Percentiles rank a stretch among this genome's conserved stretches.
phyloP scores from a whole-genome alignment of 495 filamentous ascomycete species.

The Tuber umbilicatum region DNA sequence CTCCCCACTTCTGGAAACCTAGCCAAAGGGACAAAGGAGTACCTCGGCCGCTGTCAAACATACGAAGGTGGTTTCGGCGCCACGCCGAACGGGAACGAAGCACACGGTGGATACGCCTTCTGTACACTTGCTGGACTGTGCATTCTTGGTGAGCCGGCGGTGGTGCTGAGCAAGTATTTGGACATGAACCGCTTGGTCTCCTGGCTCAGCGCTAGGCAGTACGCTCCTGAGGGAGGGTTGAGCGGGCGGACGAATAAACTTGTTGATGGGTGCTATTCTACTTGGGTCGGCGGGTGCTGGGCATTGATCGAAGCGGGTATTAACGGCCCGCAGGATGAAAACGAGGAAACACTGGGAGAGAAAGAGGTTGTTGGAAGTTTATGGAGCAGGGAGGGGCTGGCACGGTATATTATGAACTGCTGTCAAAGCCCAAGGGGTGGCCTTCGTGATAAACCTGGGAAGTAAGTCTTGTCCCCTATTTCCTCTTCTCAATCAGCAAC shows the following conservation, averaged over 20 bases:
- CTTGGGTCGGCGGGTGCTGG: constrained; percentile 95
- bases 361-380: constrained; percentile 48
- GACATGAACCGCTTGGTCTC: constrained; percentile 68
- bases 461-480: constrained; percentile 52
- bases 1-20: constrained; percentile 60
- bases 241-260: constrained; percentile 95
- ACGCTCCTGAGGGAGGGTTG: constrained; percentile 85
- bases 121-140: constrained; percentile 82
- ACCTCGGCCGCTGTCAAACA: constrained; percentile 79
- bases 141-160: constrained; percentile 69
- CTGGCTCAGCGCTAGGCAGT: constrained; percentile 85
- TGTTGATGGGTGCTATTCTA: constrained; percentile 94
- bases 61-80: constrained; percentile 89
- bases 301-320: constrained; percentile 78
- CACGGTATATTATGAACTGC: constrained; percentile 79
- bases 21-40: constrained; percentile 63
- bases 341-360: constrained; percentile 32
- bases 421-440: constrained; percentile 76
- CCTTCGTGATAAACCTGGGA: constrained; percentile 85
- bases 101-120: constrained; percentile 95
- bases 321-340: constrained; percentile 20
- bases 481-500: not conserved
- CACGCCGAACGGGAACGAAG: constrained; percentile 68
- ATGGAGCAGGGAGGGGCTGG: constrained; percentile 77
- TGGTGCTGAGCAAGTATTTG: constrained; percentile 64